Evolutionary conservation across 345 rosid genomes (phyloP).

Genomic region (Jatropha curcas): DNA sequence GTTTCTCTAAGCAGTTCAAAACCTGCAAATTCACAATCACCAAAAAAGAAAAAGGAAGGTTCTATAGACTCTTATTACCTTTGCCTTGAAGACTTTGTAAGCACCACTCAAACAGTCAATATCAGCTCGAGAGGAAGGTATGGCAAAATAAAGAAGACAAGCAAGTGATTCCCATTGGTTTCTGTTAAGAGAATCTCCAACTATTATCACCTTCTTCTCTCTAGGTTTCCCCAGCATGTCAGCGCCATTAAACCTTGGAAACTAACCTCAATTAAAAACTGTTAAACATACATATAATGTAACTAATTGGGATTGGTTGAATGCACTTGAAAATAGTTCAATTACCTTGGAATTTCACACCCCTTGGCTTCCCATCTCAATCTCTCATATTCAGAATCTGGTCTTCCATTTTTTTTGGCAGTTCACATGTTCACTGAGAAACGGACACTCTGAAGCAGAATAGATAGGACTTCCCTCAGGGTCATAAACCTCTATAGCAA

Average conservation of each 20-base stretch:
- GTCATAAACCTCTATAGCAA: conserved; percentile 52
- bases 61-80: conserved; percentile 34
- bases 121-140: conserved; percentile 30
- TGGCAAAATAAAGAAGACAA: conserved; percentile 50
- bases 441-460: conserved; percentile 35
- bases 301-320: too few relatives aligned
- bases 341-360: conserved; percentile 48
- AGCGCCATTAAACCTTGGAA: conserved; percentile 41
- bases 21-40: background rate
- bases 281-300: too few relatives aligned
- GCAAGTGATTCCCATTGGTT: conserved; percentile 65
- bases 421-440: conserved; percentile 47
- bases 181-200: conserved; percentile 58
- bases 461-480: conserved; percentile 35
- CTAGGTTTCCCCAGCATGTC: conserved; percentile 48
- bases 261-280: background rate
- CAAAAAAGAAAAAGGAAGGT: too few relatives aligned
- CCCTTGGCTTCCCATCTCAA: conserved; percentile 56
- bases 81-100: conserved; percentile 39
- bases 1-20: background rate
- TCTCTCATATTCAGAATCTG: conserved; percentile 46
- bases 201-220: conserved; percentile 53
- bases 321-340: too few relatives aligned
- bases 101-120: conserved; percentile 14
- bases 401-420: conserved; percentile 54